Percentiles rank a stretch among this genome's conserved stretches.
These are phyloP conservation scores for Casuarina cunninghamiana DNA, from an alignment of 306 rosid genomes.

Conservation along the genomic window DNA sequence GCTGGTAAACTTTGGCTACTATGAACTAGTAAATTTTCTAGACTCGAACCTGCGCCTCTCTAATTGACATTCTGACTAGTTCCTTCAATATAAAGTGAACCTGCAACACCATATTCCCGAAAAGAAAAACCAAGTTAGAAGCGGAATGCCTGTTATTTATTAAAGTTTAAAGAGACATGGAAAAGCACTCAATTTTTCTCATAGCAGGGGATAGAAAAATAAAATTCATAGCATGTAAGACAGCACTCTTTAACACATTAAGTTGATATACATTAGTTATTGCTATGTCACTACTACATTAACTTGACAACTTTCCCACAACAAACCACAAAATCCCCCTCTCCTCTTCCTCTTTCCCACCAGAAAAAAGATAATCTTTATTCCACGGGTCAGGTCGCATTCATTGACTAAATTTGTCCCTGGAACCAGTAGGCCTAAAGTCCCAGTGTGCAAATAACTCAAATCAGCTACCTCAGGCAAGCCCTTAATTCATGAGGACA, in stretches of 20 bases:
- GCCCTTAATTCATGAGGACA: background rate
- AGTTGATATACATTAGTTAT: background rate
- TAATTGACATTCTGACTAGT: slow-evolving; percentile 44
- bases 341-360: background rate
- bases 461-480: background rate
- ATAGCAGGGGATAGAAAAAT: too few species aligned
- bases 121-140: slow-evolving; percentile 1
- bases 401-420: too few species aligned
- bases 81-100: slow-evolving; percentile 55
- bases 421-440: background rate
- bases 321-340: background rate
- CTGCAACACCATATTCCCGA: slow-evolving; percentile 26
- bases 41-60: slow-evolving; percentile 46
- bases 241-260: background rate
- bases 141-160: background rate
- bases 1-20: background rate
- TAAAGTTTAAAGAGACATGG: background rate
- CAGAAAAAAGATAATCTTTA: too few species aligned
- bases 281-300: background rate
- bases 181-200: background rate
- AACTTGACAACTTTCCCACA: too few species aligned
- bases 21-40: slow-evolving; percentile 7
- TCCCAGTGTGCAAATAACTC: background rate
- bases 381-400: too few species aligned
- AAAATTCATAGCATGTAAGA: background rate